phyloP scores from a whole-genome alignment of 1,284 basidiomycete species.

The Jaminaea rosea region DNA sequence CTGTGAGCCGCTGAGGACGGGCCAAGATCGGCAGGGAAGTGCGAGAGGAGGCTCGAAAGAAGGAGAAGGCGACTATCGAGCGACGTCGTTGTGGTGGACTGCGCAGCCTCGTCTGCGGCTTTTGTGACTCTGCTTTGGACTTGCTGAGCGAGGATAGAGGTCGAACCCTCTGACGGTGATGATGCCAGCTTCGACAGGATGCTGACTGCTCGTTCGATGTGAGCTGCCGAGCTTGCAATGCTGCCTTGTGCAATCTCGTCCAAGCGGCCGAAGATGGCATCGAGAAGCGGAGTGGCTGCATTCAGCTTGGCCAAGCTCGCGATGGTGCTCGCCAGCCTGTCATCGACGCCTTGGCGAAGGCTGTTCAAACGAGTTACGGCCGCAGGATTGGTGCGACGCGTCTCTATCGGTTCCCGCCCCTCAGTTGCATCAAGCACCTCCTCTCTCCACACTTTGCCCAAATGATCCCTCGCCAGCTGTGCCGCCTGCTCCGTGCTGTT shows the following conservation, averaged over 20 bases:
- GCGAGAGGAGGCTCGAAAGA: too few species aligned
- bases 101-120: too few species aligned
- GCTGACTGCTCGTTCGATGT: not conserved
- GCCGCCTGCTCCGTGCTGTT: not conserved
- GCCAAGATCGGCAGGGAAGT: too few species aligned
- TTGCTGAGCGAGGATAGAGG: too few species aligned
- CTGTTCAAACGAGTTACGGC: not conserved
- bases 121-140: too few species aligned
- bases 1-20: too few species aligned
- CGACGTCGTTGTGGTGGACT: too few species aligned
- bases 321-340: not conserved
- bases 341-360: not conserved
- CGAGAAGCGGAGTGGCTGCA: not conserved
- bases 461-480: constrained; percentile 14
- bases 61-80: too few species aligned
- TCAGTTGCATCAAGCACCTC: constrained; percentile 11
- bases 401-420: too few species aligned
- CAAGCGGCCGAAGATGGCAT: not conserved
- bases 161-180: too few species aligned
- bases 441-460: constrained; percentile 18
- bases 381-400: not conserved
- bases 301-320: constrained; percentile 1
- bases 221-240: not conserved
- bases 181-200: not conserved
- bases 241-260: not conserved